Percentiles rank a stretch among this genome's conserved stretches.
These are phyloP conservation scores for Penicillium verrucosum DNA, from an alignment of 2,329 filamentous ascomycete species.

Conservation along the genomic window DNA sequence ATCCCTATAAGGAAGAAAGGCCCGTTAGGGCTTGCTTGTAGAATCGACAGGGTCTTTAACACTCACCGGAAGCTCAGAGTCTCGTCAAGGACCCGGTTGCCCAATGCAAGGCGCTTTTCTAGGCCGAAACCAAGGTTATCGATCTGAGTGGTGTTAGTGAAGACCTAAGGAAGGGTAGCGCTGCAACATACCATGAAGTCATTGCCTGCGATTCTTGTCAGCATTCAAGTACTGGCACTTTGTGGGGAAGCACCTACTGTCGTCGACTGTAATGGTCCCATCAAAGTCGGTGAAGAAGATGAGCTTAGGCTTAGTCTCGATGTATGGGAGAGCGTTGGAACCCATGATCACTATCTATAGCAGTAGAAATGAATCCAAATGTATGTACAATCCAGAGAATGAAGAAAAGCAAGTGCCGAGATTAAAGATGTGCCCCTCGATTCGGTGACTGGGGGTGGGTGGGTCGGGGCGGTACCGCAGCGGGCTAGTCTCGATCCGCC, in stretches of 20 bases:
- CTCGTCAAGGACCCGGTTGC: conserved; percentile 71
- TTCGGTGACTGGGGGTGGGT: conserved; percentile 12
- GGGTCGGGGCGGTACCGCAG: conserved; percentile 11
- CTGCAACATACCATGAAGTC: conserved; percentile 55
- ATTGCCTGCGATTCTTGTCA: conserved; percentile 50
- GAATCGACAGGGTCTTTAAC: background rate
- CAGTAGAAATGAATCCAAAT: background rate
- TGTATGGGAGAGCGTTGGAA: conserved; percentile 36
- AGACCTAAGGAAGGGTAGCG: background rate
- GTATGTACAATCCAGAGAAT: background rate
- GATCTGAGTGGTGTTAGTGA: conserved; percentile 57
- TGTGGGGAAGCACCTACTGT: conserved; percentile 49
- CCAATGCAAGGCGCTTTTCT: conserved; percentile 67
- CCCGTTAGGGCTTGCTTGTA: conserved; percentile 2
- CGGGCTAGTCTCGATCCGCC: conserved; percentile 8
- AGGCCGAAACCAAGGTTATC: conserved; percentile 85
- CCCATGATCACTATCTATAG: conserved; percentile 25
- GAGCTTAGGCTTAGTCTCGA: conserved; percentile 67
- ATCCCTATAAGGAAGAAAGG: conserved; percentile 49
- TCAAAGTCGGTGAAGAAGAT: conserved; percentile 99
- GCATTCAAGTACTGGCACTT: conserved; percentile 2
- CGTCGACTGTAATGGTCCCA: conserved; percentile 80
- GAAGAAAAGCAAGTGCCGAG: background rate
- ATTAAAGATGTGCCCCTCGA: conserved; percentile 9
- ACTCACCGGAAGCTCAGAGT: conserved; percentile 66